Evolutionary conservation across 176 grass and related monocot species (phyloP), one percentile per base, ranked within the genome.

Genomic region (Musa acuminata): DNA sequence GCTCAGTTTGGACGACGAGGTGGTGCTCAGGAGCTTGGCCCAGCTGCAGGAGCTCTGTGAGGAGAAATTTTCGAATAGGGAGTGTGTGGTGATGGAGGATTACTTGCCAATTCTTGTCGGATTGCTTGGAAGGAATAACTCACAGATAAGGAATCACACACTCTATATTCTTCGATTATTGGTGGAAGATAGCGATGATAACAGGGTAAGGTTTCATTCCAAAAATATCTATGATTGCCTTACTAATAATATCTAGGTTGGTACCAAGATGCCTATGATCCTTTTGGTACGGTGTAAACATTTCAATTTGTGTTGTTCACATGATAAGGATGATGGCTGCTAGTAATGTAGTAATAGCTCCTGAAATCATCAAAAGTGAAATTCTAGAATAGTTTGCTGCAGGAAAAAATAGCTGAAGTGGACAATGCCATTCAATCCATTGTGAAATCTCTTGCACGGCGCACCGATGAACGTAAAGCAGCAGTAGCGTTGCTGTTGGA

Each of bases 401-500:
- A 67, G 64, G 64, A 67, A 67, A 67, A 27, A 27, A 25, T 67
- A 17, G 21, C 64, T 67, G 64, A 67, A 67, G 64, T 67, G 21
- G 64, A 67, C 1, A 67, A 67, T 67, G 64, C 64, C 11, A 48
- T 67, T 1, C 24, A 17, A 67, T 67, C 64, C 26, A 67, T 67
- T 27, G 64, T 67, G 25, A 67, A 67, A 29, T 67, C 64, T 67
- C 64, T 67, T 29, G 64, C 64, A 29, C 64, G 64, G 11, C 64
- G 64, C 26, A 14, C 26, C 4, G 64, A 67, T 24, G 64, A 67
- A 67, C 26, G 64, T 25, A 67, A 67, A 35, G 11, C 26, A 27
- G 64, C 64, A 67, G 64, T 67, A 22, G 21, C 64, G 22, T 29
- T 67, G 64, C 64, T 67, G 64, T 67, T 67, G 64, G 64, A 67